These are phyloP conservation scores for Cotoneaster glaucophyllus DNA, from an alignment of 306 rosid genomes.

Conservation along the genomic window DNA sequence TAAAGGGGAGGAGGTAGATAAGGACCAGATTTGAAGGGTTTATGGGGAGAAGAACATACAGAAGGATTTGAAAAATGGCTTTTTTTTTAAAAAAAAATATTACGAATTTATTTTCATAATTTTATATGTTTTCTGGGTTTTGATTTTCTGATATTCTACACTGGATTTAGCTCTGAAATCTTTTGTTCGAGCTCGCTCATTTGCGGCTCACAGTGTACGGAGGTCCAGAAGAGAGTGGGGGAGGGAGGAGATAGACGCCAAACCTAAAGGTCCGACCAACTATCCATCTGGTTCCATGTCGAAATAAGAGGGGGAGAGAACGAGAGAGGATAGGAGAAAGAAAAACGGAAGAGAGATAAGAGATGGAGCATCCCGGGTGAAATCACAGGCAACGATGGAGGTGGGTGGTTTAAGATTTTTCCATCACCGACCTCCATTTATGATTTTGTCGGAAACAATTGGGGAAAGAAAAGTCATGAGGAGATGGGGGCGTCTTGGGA, in stretches of 20 bases:
- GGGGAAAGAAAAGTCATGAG: too few species aligned
- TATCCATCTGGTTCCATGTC: too few species aligned
- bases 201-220: neutral
- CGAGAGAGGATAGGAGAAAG: too few species aligned
- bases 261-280: too few species aligned
- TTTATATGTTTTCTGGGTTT: neutral
- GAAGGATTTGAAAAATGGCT: neutral
- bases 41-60: neutral
- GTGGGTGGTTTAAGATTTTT: too few species aligned
- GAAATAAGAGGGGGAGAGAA: too few species aligned
- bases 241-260: neutral
- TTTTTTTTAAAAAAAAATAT: neutral
- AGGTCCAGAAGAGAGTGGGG: neutral
- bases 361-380: too few species aligned
- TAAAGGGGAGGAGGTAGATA: neutral
- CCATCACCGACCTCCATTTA: too few species aligned
- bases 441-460: too few species aligned
- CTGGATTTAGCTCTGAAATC: neutral
- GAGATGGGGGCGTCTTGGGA: too few species aligned
- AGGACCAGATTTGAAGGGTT: neutral
- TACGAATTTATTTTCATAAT: neutral
- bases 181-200: constrained; percentile 14
- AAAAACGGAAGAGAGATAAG: too few species aligned
- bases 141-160: constrained; percentile 2
- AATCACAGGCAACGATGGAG: too few species aligned